A percentile compares a stretch with the other conserved stretches of the same genome.
phyloP scores from a whole-genome alignment of 2,329 filamentous ascomycete genomes.

The Paraphoma sp. region DNA sequence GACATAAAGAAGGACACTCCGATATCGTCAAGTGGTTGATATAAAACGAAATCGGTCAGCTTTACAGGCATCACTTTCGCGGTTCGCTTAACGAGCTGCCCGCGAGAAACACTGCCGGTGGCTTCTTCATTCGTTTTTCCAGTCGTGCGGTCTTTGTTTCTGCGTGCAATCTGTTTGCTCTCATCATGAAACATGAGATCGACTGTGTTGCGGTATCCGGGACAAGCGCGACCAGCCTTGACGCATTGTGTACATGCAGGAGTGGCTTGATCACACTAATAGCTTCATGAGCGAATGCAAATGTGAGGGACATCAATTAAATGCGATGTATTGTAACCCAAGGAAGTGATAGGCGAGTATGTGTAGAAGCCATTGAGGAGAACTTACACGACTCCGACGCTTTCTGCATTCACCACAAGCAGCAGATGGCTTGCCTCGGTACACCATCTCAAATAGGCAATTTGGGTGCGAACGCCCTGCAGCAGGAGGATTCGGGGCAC shows the following conservation, averaged over 20 bases:
- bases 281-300: constrained; percentile 1
- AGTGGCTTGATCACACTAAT: constrained; percentile 33
- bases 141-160: constrained; percentile 9
- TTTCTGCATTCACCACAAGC: constrained; percentile 39
- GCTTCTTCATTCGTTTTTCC: not conserved
- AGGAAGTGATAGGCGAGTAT: not conserved
- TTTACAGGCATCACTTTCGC: constrained; percentile 7
- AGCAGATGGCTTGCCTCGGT: constrained; percentile 31
- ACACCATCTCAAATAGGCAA: constrained; percentile 23
- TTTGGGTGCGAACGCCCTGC: not conserved
- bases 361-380: too few species aligned
- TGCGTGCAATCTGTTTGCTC: constrained; percentile 26
- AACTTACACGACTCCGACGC: constrained; percentile 34
- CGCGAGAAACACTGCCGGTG: not conserved
- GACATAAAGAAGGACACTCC: constrained; percentile 39
- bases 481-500: too few species aligned
- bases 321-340: not conserved
- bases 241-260: constrained; percentile 36
- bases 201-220: constrained; percentile 33
- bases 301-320: not conserved
- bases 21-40: constrained; percentile 32
- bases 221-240: constrained; percentile 31
- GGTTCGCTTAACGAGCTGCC: not conserved
- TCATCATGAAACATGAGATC: constrained; percentile 41
- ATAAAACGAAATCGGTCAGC: constrained; percentile 26